phyloP scores from a whole-genome alignment of 805 yeast genomes.

The Komagataella pastoris region DNA sequence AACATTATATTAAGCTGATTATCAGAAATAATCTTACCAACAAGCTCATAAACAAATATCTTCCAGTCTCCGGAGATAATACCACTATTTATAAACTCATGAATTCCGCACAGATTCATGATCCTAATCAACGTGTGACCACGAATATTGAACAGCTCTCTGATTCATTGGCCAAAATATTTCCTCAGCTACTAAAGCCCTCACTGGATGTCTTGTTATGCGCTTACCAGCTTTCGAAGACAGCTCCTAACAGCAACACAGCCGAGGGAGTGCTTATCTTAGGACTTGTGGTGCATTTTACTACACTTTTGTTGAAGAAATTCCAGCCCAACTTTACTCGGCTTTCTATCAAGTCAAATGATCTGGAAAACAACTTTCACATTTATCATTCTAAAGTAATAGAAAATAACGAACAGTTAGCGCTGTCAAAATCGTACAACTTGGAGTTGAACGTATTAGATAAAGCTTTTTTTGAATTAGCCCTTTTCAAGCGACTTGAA shows the following conservation, averaged over 20 bases:
- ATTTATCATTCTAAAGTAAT: slow-evolving; percentile 74
- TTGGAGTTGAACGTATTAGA: slow-evolving; percentile 71
- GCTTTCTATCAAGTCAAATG: slow-evolving; percentile 61
- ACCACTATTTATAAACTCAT: slow-evolving; percentile 66
- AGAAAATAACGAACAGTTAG: slow-evolving; percentile 74
- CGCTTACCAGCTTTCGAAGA: slow-evolving; percentile 58
- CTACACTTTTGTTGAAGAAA: slow-evolving; percentile 58
- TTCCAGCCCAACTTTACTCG: slow-evolving; percentile 87
- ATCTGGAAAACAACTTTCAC: slow-evolving; percentile 75
- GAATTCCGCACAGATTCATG: slow-evolving; percentile 38
- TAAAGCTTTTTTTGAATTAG: slow-evolving; percentile 68
- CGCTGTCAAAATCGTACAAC: slow-evolving; percentile 67
- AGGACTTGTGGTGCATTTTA: slow-evolving; percentile 69
- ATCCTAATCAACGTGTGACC: slow-evolving; percentile 77
- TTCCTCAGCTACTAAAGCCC: slow-evolving; percentile 79
- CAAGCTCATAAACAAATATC: slow-evolving; percentile 52
- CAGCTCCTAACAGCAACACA: slow-evolving; percentile 47
- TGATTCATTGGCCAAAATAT: slow-evolving; percentile 54
- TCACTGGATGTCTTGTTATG: slow-evolving; percentile 66
- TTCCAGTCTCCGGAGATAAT: slow-evolving; percentile 48
- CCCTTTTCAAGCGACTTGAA: slow-evolving; percentile 63
- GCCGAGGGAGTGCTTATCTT: slow-evolving; percentile 70
- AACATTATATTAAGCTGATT: slow-evolving; percentile 39
- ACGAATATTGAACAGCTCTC: slow-evolving; percentile 70
- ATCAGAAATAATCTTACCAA: slow-evolving; percentile 55